Evolutionary conservation across 768 basidiomycete species (phyloP), one percentile per base, ranked within the genome.

Genomic region (Suillus subaureus): DNA sequence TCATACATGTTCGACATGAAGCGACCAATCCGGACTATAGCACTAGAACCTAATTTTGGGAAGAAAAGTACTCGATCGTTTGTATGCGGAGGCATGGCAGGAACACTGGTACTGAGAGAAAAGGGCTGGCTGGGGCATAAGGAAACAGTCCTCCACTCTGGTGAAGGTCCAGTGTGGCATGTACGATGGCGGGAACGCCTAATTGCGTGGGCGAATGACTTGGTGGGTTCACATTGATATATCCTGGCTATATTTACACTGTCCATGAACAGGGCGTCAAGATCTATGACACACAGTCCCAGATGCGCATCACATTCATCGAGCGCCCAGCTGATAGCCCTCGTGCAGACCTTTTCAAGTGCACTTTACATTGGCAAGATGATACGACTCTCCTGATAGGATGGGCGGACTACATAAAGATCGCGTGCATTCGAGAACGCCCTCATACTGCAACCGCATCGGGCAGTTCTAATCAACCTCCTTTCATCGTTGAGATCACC

Each of bases 121-220:
- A 98, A 97, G 74, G 93, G 96, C 7, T 98, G 97, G 96, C 79
- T 98, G 1, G 96, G 97, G 0, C 93, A 97, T 71, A 97, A 93
- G 72, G 96, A 97, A 75, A 93, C 90, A 0, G 76, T 90, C 7
- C 75, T 97, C 23, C 90, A 95, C 72, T 82, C 81, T 6, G 92
- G 91, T 5, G 97, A 99, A 78, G 97, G 97, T 13, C 94, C 97
- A 0, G 93, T 99, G 61, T 98, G 96, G 95, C 88, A 89, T 61
- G 87, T 90, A 12, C 85, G 90, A 64, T 99, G 97, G 97, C 82
- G 88, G 71, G 90, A 89, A 1, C 85, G 85, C 57, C 81, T 97
- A 37, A 94, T 98, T 69, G 96, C 95, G 0, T 99, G 97, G 97
- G 94, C 96, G 4, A 97, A 96, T 70, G 97, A 99, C 74, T 70